These are phyloP conservation scores for Avena sativa DNA, from an alignment of 176 grass and related monocot species.

Conservation along the genomic window DNA sequence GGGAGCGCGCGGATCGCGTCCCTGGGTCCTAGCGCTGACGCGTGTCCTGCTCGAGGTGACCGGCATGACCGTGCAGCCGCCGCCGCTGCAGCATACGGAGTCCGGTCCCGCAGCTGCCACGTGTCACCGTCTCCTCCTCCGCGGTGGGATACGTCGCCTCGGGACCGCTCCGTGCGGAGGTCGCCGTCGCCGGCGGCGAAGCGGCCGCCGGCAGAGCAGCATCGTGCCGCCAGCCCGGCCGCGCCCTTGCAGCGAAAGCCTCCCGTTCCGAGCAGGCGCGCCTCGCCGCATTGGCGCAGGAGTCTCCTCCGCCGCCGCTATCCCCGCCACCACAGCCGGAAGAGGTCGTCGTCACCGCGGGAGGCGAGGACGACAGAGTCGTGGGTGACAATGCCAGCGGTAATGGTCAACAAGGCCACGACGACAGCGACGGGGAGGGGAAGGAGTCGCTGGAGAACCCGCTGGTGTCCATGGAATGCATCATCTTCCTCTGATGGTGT, in stretches of 20 bases:
- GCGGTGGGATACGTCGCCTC: constrained; percentile 40
- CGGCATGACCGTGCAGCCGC: constrained; percentile 46
- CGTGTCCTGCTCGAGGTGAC: no score
- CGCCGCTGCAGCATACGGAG: constrained; percentile 26
- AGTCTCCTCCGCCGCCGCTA: not conserved
- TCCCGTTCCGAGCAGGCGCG: constrained; percentile 34
- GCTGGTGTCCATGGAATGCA: constrained; percentile 88
- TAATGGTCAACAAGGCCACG: not conserved
- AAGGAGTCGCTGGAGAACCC: constrained; percentile 90
- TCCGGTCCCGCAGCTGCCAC: constrained; percentile 68
- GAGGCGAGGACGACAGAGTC: not conserved
- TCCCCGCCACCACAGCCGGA: constrained; percentile 19
- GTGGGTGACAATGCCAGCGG: not conserved
- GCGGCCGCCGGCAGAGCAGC: constrained; percentile 34
- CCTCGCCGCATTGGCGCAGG: constrained; percentile 40
- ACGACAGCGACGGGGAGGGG: constrained; percentile 40
- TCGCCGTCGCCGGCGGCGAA: constrained; percentile 74
- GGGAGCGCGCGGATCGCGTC: no score
- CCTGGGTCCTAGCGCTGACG: no score
- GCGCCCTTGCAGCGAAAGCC: constrained; percentile 23
- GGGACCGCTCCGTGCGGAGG: constrained; percentile 66
- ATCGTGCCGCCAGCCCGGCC: constrained; percentile 31
- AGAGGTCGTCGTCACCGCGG: constrained; percentile 20
- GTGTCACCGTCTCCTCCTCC: constrained; percentile 55
- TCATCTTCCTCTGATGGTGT: constrained; percentile 74